Evolutionary conservation across 1,284 basidiomycete genomes (phyloP).

Genomic region (Trichosporon sp.): DNA sequence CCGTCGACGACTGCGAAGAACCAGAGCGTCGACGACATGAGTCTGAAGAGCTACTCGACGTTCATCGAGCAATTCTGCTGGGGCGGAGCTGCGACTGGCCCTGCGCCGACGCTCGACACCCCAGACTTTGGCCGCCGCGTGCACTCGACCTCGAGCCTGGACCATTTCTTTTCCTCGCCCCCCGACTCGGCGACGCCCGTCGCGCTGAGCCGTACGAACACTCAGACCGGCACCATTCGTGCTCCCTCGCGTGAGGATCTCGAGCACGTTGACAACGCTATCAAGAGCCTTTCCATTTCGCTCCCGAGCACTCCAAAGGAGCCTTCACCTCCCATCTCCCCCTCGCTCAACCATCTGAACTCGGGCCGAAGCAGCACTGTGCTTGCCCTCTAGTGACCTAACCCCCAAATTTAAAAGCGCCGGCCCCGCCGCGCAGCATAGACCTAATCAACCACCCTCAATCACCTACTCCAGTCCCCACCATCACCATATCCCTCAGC

Average conservation of each 20-base stretch:
- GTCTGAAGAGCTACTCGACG: conserved; percentile 47
- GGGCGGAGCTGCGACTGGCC: conserved; percentile 22
- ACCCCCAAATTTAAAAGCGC: not conserved
- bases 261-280: conserved; percentile 35
- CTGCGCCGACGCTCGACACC: conserved; percentile 11
- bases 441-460: conserved; percentile 13
- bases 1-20: conserved; percentile 32
- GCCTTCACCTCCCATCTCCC: conserved; percentile 16
- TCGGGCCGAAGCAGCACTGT: conserved; percentile 23
- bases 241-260: conserved; percentile 32
- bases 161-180: conserved; percentile 47
- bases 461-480: not conserved
- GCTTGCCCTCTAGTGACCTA: conserved; percentile 22
- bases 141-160: conserved; percentile 47
- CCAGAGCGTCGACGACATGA: conserved; percentile 37
- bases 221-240: conserved; percentile 21
- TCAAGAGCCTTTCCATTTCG: conserved; percentile 28
- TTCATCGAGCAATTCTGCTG: conserved; percentile 55
- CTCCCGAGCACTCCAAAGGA: conserved; percentile 30
- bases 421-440: not conserved
- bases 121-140: conserved; percentile 30
- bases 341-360: conserved; percentile 23
- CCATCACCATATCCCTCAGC: not conserved
- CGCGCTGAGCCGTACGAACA: conserved; percentile 25
- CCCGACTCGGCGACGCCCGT: conserved; percentile 29